phyloP scores from a whole-genome alignment of 495 filamentous ascomycete genomes.

The Neurospora discreta region DNA sequence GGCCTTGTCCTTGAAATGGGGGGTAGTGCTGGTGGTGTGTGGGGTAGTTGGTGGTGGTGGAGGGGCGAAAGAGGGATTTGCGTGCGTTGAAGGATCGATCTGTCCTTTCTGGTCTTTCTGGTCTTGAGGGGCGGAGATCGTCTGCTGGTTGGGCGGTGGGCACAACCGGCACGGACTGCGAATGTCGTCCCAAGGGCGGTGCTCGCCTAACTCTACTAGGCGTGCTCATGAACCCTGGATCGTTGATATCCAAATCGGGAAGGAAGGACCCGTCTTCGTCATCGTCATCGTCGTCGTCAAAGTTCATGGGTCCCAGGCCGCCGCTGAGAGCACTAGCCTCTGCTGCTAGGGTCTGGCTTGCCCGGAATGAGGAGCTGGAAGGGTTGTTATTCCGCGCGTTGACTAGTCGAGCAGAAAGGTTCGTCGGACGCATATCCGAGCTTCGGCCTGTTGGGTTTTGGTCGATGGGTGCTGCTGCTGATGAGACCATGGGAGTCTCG shows the following conservation, averaged over 20 bases:
- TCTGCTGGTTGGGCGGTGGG: not conserved
- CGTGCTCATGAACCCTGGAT: slow-evolving; percentile 23
- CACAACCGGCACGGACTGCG: too few species aligned
- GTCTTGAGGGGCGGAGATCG: not conserved
- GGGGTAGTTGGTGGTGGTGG: not conserved
- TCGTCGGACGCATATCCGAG: slow-evolving; percentile 4
- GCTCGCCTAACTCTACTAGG: slow-evolving; percentile 17
- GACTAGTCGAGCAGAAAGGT: slow-evolving; percentile 1
- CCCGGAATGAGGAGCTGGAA: not conserved
- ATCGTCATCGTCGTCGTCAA: slow-evolving; percentile 15
- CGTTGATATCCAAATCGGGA: slow-evolving; percentile 5
- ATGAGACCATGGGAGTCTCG: not conserved
- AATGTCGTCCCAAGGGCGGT: not conserved
- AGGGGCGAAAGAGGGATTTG: not conserved
- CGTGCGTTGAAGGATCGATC: not conserved
- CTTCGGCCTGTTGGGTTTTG: not conserved
- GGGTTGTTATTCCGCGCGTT: not conserved
- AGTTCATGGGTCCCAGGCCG: slow-evolving; percentile 19
- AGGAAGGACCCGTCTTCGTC: slow-evolving; percentile 4
- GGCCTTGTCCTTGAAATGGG: not conserved
- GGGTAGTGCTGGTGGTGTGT: not conserved
- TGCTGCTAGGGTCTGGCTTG: not conserved
- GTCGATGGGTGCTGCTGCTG: not conserved
- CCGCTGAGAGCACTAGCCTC: not conserved
- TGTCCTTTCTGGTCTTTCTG: not conserved